Base-by-base conservation (phyloP, 177 flowering plant species). In the Vitis hybrid region DNA sequence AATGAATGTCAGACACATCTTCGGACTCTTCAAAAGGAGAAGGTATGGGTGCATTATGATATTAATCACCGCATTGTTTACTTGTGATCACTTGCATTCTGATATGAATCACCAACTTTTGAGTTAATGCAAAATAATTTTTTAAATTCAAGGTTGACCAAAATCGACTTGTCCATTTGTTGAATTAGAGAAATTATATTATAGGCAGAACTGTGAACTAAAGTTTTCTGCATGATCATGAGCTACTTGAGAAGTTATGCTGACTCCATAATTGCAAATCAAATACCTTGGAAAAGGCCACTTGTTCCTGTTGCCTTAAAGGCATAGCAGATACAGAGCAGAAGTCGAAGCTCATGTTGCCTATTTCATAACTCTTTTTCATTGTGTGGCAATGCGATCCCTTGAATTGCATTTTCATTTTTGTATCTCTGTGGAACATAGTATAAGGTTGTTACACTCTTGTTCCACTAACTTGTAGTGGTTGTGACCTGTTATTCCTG, bases 21-120 rank as follows among this genome's bases (percentile, higher is more conserved):
- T 49, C 87, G 73, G 44, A 54, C 82, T 51, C 86, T 94, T 62
- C 97, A 94, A 66, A 94, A 86, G 74, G 97, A 94, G 68, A 94
- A 94, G 98, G 98, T 91, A 69, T 71, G 77, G 13, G 19, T 15
- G 7, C 49, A 38, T 13, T 58, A 28, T 38, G 28, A 20, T 68
- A 3, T 59, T 15, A 14, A 68, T 58, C 54, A 12, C n/a, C 11
- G 12, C 33, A n/a, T n/a, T 66, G 55, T 66, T 66, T 14, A 31
- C 51, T 66, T 66, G 3, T 60, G 22, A 17, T 3, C 47, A 22
- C 3, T 72, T n/a, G 22, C 5, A 38, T 5, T 12, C 28, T 63
- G 31, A 14, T 49, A 58, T 64, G 54, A n/a, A 11, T 64, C 33
- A 7, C 19, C 19, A 20, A 13, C 18, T 47, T 47, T 49, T 47